These are phyloP conservation scores for Fusarium setosum DNA, from an alignment of 2,329 filamentous ascomycete genomes.

Conservation along the genomic window DNA sequence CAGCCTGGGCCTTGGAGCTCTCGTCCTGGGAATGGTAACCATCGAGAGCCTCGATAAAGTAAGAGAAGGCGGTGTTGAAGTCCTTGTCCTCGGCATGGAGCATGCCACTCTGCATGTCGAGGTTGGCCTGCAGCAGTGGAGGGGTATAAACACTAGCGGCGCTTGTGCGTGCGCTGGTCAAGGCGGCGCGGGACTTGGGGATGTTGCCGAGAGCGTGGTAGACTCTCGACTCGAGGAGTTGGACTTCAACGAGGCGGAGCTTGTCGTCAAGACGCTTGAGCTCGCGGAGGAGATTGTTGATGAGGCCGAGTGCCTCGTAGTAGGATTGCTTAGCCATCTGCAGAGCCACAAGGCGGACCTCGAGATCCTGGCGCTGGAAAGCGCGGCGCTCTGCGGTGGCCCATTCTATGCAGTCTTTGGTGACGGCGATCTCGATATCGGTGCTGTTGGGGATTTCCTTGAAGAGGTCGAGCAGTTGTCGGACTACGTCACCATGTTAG, in stretches of 20 bases:
- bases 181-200: constrained; percentile 91
- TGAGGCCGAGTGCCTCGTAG: constrained; percentile 95
- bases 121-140: constrained; percentile 90
- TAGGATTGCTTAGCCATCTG: constrained; percentile 98
- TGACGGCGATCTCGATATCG: constrained; percentile 94
- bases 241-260: constrained; percentile 96
- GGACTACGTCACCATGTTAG: constrained; percentile 68
- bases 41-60: constrained; percentile 99
- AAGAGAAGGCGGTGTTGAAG: constrained; percentile 98
- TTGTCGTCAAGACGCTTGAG: constrained; percentile 99
- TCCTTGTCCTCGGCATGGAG: constrained; percentile 98
- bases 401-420: constrained; percentile 99
- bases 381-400: constrained; percentile 92
- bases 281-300: constrained; percentile 95
- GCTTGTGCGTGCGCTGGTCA: constrained; percentile 93
- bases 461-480: constrained; percentile 96
- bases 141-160: constrained; percentile 98
- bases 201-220: constrained; percentile 98
- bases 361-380: constrained; percentile 97
- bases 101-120: constrained; percentile 99
- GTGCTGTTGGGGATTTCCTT: constrained; percentile 92
- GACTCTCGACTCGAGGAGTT: constrained; percentile 94
- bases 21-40: constrained; percentile 96
- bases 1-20: constrained; percentile 88
- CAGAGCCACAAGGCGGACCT: constrained; percentile 91